These are phyloP conservation scores for Ustulina deusta DNA, from an alignment of 2,329 filamentous ascomycete species.

Conservation along the genomic window DNA sequence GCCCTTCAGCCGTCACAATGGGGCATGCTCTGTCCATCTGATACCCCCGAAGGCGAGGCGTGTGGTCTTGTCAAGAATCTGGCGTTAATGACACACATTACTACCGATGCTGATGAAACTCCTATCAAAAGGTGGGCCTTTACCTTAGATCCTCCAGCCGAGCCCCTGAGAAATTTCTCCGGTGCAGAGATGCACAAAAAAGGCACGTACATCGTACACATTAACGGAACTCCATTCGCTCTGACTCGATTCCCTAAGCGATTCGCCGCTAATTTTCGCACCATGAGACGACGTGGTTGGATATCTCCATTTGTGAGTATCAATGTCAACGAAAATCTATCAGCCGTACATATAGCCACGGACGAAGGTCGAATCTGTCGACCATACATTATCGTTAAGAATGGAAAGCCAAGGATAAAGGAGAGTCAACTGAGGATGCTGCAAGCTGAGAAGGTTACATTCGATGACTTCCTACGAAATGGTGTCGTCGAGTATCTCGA, in stretches of 20 bases:
- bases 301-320: slow-evolving; percentile 98
- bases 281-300: slow-evolving; percentile 86
- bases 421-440: slow-evolving; percentile 82
- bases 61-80: slow-evolving; percentile 98
- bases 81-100: slow-evolving; percentile 99
- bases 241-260: slow-evolving; percentile 86
- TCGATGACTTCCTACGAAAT: slow-evolving; percentile 91
- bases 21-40: slow-evolving; percentile 96
- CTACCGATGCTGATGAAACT: slow-evolving; percentile 92
- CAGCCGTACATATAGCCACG: slow-evolving; percentile 92
- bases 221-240: slow-evolving; percentile 95
- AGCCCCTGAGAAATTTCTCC: slow-evolving; percentile 75
- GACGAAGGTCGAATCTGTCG: slow-evolving; percentile 97
- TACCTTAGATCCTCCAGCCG: slow-evolving; percentile 85
- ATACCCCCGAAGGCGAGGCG: slow-evolving; percentile 98
- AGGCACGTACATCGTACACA: slow-evolving; percentile 88
- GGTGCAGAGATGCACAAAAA: slow-evolving; percentile 88
- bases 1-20: slow-evolving; percentile 97
- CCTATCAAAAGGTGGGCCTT: slow-evolving; percentile 90
- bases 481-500: slow-evolving; percentile 97
- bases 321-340: slow-evolving; percentile 93
- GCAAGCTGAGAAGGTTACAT: slow-evolving; percentile 84
- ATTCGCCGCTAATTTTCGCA: slow-evolving; percentile 87
- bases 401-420: slow-evolving; percentile 83
- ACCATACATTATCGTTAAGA: slow-evolving; percentile 94